Evolutionary conservation across 73 alveolate genomes (phyloP).

Genomic region (Tetrahymena borealis): DNA sequence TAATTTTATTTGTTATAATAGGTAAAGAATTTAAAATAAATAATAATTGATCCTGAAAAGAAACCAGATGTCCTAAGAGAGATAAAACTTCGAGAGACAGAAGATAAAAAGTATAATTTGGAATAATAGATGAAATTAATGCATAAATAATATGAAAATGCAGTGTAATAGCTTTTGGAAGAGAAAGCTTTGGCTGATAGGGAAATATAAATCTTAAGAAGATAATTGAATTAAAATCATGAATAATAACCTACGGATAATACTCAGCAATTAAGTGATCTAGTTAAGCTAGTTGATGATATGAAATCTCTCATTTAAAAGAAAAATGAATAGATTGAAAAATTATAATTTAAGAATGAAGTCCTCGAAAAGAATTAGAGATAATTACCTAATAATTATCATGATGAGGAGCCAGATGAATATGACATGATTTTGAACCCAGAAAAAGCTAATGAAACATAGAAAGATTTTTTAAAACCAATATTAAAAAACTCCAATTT

Average conservation of each 20-base stretch:
- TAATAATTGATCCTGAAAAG: neutral
- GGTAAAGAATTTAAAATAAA: neutral
- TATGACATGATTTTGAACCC: neutral
- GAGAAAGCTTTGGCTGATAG: neutral
- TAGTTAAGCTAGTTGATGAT: neutral
- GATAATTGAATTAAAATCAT: neutral
- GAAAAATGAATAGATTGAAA: neutral
- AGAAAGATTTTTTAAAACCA: neutral
- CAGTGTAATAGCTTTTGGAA: neutral
- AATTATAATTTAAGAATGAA: neutral
- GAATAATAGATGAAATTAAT: neutral
- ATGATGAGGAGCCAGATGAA: neutral
- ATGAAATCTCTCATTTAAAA: neutral
- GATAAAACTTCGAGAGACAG: neutral
- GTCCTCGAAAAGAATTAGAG: neutral
- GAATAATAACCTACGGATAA: neutral
- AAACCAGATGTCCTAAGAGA: neutral
- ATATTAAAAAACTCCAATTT: neutral
- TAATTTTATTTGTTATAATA: neutral
- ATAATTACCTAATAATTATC: neutral
- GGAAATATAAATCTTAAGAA: neutral
- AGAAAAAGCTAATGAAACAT: neutral
- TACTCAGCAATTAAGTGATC: neutral
- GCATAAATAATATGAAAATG: neutral
- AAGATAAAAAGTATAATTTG: neutral